A percentile compares a stretch with the other conserved stretches of the same genome.
Conservation (phyloP, 495 filamentous ascomycete genomes). For the Echria macrotheca region DNA sequence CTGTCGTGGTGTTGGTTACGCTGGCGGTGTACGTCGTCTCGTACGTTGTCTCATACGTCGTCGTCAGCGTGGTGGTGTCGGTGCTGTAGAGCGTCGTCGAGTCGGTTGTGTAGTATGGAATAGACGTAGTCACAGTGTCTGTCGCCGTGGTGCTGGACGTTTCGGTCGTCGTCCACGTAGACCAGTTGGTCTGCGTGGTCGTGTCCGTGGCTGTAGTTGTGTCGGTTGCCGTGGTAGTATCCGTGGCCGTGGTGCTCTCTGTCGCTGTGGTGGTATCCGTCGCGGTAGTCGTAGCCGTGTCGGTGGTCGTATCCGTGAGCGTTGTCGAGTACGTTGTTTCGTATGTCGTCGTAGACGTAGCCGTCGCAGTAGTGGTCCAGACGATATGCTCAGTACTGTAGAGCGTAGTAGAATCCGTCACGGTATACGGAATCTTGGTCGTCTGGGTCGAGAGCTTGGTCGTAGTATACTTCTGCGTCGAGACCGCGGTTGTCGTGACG, state of each 20-base stretch:
- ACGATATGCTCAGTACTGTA: constrained; percentile 21
- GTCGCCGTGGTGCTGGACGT: neutral
- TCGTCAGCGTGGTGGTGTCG: constrained; percentile 13
- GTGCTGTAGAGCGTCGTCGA: constrained; percentile 24
- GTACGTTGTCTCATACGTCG: constrained; percentile 9
- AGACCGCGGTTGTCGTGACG: constrained; percentile 27
- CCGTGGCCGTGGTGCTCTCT: neutral
- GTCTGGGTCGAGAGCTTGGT: constrained; percentile 4
- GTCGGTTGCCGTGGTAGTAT: constrained; percentile 8
- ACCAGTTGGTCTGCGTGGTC: too few relatives aligned
- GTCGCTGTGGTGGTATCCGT: constrained; percentile 3
- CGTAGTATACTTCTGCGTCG: neutral
- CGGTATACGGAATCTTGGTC: constrained; percentile 19
- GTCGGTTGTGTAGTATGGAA: constrained; percentile 7
- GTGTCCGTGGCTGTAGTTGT: constrained; percentile 4
- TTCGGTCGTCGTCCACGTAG: constrained; percentile 2
- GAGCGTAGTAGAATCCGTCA: constrained; percentile 15
- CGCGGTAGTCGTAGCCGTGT: neutral
- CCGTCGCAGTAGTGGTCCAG: neutral
- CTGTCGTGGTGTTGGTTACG: constrained; percentile 15
- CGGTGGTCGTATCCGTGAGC: constrained; percentile 5
- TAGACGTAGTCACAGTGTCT: neutral
- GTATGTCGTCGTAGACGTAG: neutral
- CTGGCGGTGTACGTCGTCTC: constrained; percentile 16
- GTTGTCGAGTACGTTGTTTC: neutral